Base-by-base conservation (phyloP, 2,329 filamentous ascomycete genomes). In the Elsinoe necatrix region DNA sequence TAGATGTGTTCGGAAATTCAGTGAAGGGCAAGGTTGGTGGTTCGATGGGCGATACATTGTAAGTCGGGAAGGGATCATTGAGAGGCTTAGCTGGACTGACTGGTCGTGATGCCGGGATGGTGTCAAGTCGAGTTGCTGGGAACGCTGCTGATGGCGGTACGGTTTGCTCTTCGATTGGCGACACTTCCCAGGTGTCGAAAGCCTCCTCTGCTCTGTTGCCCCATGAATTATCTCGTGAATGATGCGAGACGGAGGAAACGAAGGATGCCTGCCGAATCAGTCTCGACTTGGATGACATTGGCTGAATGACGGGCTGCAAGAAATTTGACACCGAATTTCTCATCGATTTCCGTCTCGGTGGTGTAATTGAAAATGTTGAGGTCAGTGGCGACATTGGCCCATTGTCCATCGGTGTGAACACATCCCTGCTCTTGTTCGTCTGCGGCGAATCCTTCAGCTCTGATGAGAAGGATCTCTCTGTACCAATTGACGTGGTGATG, bases 141-240 rank as follows among this genome's bases (percentile, higher is more conserved):
- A 69, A 68, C 8, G 56, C 64, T 65, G 43, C 73, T 4, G 48
- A 31, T 37, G 48, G 73, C 12, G 73, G 73, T 21, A 76, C 74
- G 9, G 75, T 70, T 54, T 78, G 79, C 54, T 81, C 65, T 1
- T 83, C 77, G 1, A 56, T 39, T 2, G 39, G 41, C 4, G 54
- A 45, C 61, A 84, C 80, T 2, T 79, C 84, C 86, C 86, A 89
- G 1, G 79, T 83, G 63, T 89, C 86, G 63, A 89, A 89, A 1
- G 81, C 80, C 59, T 86, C 83, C 2, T 70, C 67, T 29, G 71
- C 71, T 23, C 72, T 67, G 54, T 56, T 56, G 52, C 54, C 55
- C 41, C 59, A 58, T 25, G 70, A 69, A 29, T 71, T 47, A 51
- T 64, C 63, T 48, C 60, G 59, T 6, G 64, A 61, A 31, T 65